Evolutionary conservation across 1,284 basidiomycete genomes (phyloP), one percentile per base, ranked within the genome.

Genomic region (Stygiomarasmius scandens): DNA sequence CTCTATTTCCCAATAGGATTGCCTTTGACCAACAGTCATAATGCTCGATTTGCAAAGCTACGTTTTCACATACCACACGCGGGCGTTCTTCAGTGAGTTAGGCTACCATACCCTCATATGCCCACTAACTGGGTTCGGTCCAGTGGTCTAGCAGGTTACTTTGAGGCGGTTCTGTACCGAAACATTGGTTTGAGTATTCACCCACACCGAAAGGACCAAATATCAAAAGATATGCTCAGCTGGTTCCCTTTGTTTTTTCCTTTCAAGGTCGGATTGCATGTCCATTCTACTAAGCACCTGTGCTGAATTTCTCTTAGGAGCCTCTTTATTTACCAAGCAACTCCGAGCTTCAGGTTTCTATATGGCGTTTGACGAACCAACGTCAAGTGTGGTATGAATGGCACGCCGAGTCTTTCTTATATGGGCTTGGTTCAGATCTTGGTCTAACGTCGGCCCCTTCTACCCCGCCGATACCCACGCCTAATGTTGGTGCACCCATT

Each of bases 231-330:
- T 65, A 98, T 99, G 96, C 80, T 98, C 60, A 96, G 93, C 67
- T 99, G 97, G 97, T 99, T 99, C 78, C 97, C 97, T 0, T 78
- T 98, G 32, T 98, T 95, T 77, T 97, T 99, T 74, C 96, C 96
- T 1, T 85, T 96, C 69, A 91, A 88, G 72, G 92, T 90, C 59
- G 24, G 81, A 66, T 5, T 38, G 20, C 49, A 24, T 38, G 36
- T 36, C 12, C n/a, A 3, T 16, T 51, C 14, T 9, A 10, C n/a
- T 3, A n/a, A 22, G 22, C 10, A 49, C 9, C 2, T 8, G 23
- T 9, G 23, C 23, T 54, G 19, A 34, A 45, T 63, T 6, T 19
- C 49, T 27, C 51, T 38, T 64, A 96, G 89, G 92, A 96, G 65
- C 94, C 96, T 1, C 74, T 99, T 6, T 98, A 98, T 70, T 81